These are phyloP conservation scores for Drosera capensis DNA, from an alignment of 148 eudicot genomes.

Conservation along the genomic window DNA sequence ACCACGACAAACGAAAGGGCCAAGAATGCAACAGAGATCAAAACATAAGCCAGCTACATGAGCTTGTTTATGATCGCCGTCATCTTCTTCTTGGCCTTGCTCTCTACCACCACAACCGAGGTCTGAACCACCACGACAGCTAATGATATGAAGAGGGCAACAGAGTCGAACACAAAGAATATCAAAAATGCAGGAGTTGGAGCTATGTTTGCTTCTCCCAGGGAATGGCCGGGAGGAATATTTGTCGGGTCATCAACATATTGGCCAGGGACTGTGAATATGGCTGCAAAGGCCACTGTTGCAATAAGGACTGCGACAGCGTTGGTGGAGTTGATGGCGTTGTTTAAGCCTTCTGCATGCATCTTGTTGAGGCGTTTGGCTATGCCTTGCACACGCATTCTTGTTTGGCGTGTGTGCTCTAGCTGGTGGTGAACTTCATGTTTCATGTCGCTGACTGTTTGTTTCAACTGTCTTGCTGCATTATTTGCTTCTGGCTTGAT, in stretches of 20 bases:
- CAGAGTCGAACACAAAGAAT: conserved; percentile 39
- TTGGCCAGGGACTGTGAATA: too few relatives aligned
- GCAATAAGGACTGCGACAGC: conserved; percentile 41
- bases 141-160: too few relatives aligned
- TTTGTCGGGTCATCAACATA: conserved; percentile 13
- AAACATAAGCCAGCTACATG: conserved; percentile 44
- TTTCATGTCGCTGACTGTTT: conserved; percentile 46
- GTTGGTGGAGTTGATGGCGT: conserved; percentile 38
- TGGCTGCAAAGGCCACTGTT: conserved; percentile 43
- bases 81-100: too few relatives aligned
- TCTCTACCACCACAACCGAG: too few relatives aligned
- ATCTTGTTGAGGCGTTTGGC: conserved; percentile 28
- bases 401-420: conserved; percentile 33
- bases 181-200: conserved; percentile 16
- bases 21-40: conserved; percentile 32
- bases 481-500: conserved; percentile 11
- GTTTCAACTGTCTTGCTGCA: conserved; percentile 29
- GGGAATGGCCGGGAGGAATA: conserved; percentile 12
- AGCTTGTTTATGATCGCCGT: conserved; percentile 43
- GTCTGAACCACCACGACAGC: too few relatives aligned
- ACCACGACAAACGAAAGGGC: conserved; percentile 33
- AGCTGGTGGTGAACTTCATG: conserved; percentile 42
- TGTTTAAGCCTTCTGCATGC: conserved; percentile 42
- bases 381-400: conserved; percentile 17
- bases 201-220: conserved; percentile 38